phyloP scores from a whole-genome alignment of 2,329 filamentous ascomycete genomes.

The Clathrospora elynae region DNA sequence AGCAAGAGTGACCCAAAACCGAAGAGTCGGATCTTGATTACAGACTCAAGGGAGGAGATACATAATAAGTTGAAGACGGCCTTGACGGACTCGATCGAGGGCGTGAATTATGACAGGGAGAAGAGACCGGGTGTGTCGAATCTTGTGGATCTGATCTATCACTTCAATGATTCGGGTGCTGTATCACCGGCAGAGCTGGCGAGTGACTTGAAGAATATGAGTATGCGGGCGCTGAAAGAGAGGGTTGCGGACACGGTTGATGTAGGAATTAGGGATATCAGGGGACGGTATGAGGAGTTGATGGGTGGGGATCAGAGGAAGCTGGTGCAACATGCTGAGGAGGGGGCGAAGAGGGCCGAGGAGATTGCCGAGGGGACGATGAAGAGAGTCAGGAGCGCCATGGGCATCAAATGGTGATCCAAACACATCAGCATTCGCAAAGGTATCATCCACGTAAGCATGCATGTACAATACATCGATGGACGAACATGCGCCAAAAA shows the following conservation, averaged over 20 bases:
- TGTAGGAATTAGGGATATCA: conserved; percentile 58
- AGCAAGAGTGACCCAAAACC: conserved; percentile 80
- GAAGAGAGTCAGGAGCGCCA: conserved; percentile 30
- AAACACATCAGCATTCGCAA: too few relatives aligned
- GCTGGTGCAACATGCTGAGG: conserved; percentile 62
- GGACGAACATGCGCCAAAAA: too few relatives aligned
- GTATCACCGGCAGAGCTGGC: conserved; percentile 54
- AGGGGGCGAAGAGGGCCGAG: conserved; percentile 66
- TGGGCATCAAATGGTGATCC: too few relatives aligned
- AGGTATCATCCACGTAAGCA: too few relatives aligned
- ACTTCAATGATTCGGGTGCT: conserved; percentile 60
- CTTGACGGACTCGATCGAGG: conserved; percentile 73
- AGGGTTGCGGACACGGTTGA: conserved; percentile 65
- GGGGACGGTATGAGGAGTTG: conserved; percentile 62
- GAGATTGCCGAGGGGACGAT: conserved; percentile 62
- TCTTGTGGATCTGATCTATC: conserved; percentile 77
- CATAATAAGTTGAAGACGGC: conserved; percentile 71
- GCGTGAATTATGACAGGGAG: conserved; percentile 73
- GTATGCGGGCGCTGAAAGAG: conserved; percentile 66
- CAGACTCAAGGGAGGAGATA: conserved; percentile 69
- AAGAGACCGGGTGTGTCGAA: conserved; percentile 84
- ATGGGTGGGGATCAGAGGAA: conserved; percentile 57
- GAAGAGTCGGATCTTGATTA: conserved; percentile 81
- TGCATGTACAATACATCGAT: too few relatives aligned
- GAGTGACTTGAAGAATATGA: conserved; percentile 50